Evolutionary conservation across 257 asterid species (phyloP).

Genomic region (Cordia subcordata): DNA sequence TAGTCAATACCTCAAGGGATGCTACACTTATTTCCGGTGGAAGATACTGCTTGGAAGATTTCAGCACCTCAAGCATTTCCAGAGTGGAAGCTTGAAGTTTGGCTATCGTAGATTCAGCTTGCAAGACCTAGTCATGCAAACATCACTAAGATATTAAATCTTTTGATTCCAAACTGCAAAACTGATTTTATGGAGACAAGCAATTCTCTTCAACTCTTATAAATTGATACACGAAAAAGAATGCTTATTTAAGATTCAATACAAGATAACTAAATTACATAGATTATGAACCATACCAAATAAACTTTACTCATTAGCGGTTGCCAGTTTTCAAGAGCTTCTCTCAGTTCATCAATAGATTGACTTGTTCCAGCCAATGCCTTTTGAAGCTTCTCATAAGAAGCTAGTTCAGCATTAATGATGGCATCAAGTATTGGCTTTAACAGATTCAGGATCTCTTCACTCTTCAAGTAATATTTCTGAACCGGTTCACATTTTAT

Average conservation of each 20-base stretch:
- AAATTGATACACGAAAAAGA: no score
- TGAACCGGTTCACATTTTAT: slow-evolving; percentile 13
- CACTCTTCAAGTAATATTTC: slow-evolving; percentile 22
- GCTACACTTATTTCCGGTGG: slow-evolving; percentile 45
- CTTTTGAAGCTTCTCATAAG: slow-evolving; percentile 27
- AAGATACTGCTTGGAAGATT: slow-evolving; percentile 45
- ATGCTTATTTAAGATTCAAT: background rate
- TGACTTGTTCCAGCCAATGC: slow-evolving; percentile 17
- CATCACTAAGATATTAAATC: slow-evolving; percentile 9
- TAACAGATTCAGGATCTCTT: slow-evolving; percentile 29
- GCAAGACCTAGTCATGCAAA: slow-evolving; percentile 56
- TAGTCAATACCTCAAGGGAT: slow-evolving; percentile 62
- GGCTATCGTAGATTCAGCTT: slow-evolving; percentile 56
- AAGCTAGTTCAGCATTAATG: slow-evolving; percentile 23
- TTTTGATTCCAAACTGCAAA: background rate
- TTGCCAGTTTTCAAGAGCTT: slow-evolving; percentile 27
- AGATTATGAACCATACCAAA: slow-evolving; percentile 23
- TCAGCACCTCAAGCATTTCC: slow-evolving; percentile 62
- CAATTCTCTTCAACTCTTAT: no score
- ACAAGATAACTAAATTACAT: background rate
- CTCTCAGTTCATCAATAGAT: slow-evolving; percentile 27
- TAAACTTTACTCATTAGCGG: slow-evolving; percentile 26
- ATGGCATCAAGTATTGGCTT: slow-evolving; percentile 24
- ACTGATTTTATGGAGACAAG: background rate
- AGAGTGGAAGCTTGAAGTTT: slow-evolving; percentile 44